phyloP scores from a whole-genome alignment of 1,139 yeast species.

The Blastobotrys aristatus region DNA sequence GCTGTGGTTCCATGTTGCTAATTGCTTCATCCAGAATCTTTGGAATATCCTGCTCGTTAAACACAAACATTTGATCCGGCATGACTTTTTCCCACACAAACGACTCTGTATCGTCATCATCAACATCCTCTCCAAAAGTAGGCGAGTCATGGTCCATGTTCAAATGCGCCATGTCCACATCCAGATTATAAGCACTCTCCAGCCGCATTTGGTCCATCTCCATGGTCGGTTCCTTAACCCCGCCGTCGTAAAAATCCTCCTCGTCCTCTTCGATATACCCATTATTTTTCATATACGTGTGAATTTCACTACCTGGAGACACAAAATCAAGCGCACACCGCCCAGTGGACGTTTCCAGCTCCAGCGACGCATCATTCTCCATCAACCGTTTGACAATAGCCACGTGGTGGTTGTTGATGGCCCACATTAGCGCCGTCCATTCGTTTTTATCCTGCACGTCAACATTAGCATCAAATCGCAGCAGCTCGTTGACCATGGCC shows the following conservation, averaged over 20 bases:
- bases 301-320: conserved; percentile 32
- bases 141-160: conserved; percentile 3
- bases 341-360: conserved; percentile 33
- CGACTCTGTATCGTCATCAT: conserved; percentile 13
- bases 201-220: conserved; percentile 26
- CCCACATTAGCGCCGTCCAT: conserved; percentile 47
- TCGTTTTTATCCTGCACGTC: conserved; percentile 37
- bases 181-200: conserved; percentile 33
- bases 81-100: conserved; percentile 39
- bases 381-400: conserved; percentile 34
- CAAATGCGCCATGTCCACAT: conserved; percentile 31
- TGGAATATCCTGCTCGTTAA: conserved; percentile 36
- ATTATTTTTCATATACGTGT: conserved; percentile 26
- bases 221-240: conserved; percentile 20
- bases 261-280: conserved; percentile 26
- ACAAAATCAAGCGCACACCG: conserved; percentile 37
- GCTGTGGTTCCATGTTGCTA: conserved; percentile 36
- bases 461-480: conserved; percentile 37
- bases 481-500: conserved; percentile 35
- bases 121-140: background rate
- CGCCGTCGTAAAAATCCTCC: conserved; percentile 33
- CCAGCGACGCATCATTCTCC: conserved; percentile 35
- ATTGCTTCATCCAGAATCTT: conserved; percentile 37
- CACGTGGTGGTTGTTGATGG: conserved; percentile 38
- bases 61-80: conserved; percentile 40